phyloP scores from a whole-genome alignment of 805 yeast species.

The Cyberlindnera suaveolens region DNA sequence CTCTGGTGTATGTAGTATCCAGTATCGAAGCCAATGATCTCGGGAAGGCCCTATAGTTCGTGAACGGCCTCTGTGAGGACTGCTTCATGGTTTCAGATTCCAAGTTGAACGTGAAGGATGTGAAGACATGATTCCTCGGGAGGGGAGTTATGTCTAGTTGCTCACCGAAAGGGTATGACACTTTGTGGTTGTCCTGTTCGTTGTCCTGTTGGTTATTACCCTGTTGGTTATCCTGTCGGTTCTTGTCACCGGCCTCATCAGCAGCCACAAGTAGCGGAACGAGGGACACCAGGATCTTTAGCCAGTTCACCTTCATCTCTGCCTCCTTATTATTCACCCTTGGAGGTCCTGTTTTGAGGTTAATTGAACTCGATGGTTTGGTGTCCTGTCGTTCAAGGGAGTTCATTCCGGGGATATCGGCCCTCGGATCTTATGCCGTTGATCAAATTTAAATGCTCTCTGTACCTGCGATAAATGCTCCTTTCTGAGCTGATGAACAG shows the following conservation, averaged over 20 bases:
- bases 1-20: constrained; percentile 57
- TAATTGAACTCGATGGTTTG: too few relatives aligned
- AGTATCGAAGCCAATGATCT: constrained; percentile 74
- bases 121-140: constrained; percentile 61
- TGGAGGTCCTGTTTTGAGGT: too few relatives aligned
- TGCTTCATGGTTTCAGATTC: constrained; percentile 41
- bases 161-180: constrained; percentile 48
- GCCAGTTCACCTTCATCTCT: background rate
- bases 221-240: background rate
- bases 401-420: too few relatives aligned
- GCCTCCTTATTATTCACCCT: too few relatives aligned
- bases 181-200: background rate
- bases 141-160: constrained; percentile 58
- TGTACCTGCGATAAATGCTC: background rate
- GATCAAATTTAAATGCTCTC: too few relatives aligned
- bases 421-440: too few relatives aligned
- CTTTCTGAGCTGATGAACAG: background rate
- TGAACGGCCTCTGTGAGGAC: constrained; percentile 16
- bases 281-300: background rate
- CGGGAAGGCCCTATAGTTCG: constrained; percentile 70
- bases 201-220: background rate
- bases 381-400: too few relatives aligned
- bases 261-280: background rate
- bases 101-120: constrained; percentile 65
- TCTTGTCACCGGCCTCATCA: background rate